Percentiles rank a stretch among this genome's conserved stretches.
Conservation (phyloP, 257 asterid genomes). For the Phtheirospermum japonicum region DNA sequence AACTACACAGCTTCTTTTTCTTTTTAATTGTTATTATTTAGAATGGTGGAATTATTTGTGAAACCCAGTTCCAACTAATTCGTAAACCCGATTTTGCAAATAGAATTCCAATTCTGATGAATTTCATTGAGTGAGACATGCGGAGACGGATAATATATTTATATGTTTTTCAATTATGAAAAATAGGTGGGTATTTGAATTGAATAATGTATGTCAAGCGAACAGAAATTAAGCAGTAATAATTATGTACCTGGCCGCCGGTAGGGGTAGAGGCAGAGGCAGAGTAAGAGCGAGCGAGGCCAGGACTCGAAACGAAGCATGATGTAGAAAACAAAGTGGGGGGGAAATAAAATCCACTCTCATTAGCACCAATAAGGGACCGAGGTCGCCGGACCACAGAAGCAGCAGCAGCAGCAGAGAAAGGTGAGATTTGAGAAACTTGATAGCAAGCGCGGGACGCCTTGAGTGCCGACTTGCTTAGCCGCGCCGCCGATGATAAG, state of each 20-base stretch:
- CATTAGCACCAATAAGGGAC: conserved; percentile 20
- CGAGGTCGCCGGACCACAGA: conserved; percentile 18
- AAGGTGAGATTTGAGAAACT: conserved; percentile 20
- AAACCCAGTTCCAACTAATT: too few species aligned
- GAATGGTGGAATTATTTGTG: too few species aligned
- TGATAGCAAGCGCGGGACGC: conserved; percentile 31
- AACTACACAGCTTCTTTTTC: too few species aligned
- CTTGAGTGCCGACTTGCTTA: conserved; percentile 45
- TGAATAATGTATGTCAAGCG: too few species aligned
- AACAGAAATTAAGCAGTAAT: not conserved
- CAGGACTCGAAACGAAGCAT: conserved; percentile 17
- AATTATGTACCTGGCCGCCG: conserved; percentile 39
- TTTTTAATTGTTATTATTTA: too few species aligned
- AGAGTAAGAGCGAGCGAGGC: conserved; percentile 47
- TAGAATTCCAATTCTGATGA: not conserved
- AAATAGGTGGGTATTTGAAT: too few species aligned
- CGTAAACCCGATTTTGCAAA: not conserved
- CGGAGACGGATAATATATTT: too few species aligned
- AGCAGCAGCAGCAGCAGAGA: not conserved
- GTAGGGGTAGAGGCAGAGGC: conserved; percentile 45
- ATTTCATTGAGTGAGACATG: not conserved
- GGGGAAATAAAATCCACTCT: conserved; percentile 14
- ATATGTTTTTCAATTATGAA: too few species aligned
- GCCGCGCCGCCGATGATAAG: conserved; percentile 32
- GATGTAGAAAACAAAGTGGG: conserved; percentile 25